These are phyloP conservation scores for Dothideomycetes sp. DNA, from an alignment of 2,329 filamentous ascomycete species.

Conservation along the genomic window DNA sequence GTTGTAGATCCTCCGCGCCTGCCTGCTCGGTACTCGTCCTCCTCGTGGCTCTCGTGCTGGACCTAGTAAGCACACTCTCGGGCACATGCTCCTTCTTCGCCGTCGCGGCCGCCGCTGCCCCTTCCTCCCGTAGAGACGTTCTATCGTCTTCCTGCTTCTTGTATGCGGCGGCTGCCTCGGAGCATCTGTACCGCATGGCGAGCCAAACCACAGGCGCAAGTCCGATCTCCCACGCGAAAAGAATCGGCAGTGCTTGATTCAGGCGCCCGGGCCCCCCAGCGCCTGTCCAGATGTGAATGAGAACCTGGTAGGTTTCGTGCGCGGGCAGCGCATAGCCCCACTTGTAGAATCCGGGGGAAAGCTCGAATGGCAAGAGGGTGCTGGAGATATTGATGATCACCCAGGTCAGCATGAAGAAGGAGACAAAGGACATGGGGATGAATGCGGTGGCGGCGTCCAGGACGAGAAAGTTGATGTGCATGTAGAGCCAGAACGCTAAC, in stretches of 20 bases:
- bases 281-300: conserved; percentile 33
- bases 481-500: conserved; percentile 34
- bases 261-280: conserved; percentile 32
- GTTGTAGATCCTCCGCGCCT: no score
- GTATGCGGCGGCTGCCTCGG: conserved; percentile 3
- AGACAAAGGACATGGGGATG: conserved; percentile 28
- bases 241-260: conserved; percentile 28
- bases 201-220: conserved; percentile 12
- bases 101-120: no score
- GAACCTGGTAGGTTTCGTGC: conserved; percentile 28
- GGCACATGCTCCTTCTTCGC: no score
- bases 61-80: no score
- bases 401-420: conserved; percentile 35
- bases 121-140: no score
- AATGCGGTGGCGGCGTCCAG: conserved; percentile 34
- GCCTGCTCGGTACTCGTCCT: no score
- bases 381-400: conserved; percentile 32
- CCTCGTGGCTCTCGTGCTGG: no score
- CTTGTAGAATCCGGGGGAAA: conserved; percentile 30
- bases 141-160: conserved; percentile 8
- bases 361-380: conserved; percentile 32
- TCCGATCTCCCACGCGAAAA: conserved; percentile 30
- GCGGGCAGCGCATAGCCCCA: conserved; percentile 31
- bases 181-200: conserved; percentile 14
- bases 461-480: conserved; percentile 32